phyloP scores from a whole-genome alignment of 1,139 yeast species.

The Geotrichum carabidarum region DNA sequence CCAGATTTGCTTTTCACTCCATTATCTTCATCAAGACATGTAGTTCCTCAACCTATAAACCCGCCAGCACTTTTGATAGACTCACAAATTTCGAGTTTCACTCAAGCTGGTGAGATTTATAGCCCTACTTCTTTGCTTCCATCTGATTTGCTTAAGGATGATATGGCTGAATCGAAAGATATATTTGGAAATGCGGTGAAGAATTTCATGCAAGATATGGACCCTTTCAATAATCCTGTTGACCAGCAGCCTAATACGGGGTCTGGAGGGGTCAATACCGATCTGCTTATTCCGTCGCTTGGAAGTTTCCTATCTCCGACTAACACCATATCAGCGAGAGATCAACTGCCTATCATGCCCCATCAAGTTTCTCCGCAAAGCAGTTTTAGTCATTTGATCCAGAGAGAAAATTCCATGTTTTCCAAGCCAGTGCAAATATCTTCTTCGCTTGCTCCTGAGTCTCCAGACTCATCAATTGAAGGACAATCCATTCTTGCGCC shows the following conservation, averaged over 20 bases:
- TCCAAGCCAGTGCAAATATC: not conserved
- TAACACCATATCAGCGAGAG: too few species aligned
- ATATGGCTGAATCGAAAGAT: slow-evolving; percentile 3
- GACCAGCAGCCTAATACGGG: too few species aligned
- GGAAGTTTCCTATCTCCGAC: too few species aligned
- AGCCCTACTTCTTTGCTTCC: slow-evolving; percentile 9
- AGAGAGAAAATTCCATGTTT: not conserved
- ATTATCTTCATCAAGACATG: not conserved
- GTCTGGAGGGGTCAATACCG: too few species aligned
- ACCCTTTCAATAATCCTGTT: slow-evolving; percentile 25
- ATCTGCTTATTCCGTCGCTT: too few species aligned
- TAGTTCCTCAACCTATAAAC: not conserved
- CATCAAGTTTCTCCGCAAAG: slow-evolving; percentile 10
- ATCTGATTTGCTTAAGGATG: slow-evolving; percentile 12
- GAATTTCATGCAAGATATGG: slow-evolving; percentile 20
- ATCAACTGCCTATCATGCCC: not conserved
- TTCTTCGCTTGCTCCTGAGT: not conserved
- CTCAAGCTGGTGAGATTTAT: slow-evolving; percentile 5
- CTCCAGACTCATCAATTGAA: not conserved
- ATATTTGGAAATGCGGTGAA: not conserved
- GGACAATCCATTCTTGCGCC: not conserved
- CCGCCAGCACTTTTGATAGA: not conserved
- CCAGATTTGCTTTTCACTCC: not conserved
- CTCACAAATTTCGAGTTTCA: not conserved
- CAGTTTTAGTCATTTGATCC: slow-evolving; percentile 11